These are phyloP conservation scores for Stipa capillata DNA, from an alignment of 176 grass and related monocot genomes.

Conservation along the genomic window DNA sequence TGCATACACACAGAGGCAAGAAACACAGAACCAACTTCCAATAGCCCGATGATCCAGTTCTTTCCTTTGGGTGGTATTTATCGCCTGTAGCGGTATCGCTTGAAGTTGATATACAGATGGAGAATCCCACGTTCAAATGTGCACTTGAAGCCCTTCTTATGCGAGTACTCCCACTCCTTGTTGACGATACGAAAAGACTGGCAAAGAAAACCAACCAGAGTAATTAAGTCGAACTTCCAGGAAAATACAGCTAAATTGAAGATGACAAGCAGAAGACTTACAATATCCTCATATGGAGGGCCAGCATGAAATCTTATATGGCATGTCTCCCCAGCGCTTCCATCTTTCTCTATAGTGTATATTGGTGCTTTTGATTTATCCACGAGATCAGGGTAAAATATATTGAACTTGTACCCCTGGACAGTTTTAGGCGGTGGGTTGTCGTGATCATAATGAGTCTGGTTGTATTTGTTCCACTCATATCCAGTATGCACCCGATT, in stretches of 20 bases:
- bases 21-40: not conserved
- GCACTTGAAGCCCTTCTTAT: constrained; percentile 98
- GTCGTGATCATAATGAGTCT: constrained; percentile 95
- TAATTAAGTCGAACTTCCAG: not conserved
- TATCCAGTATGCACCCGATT: constrained; percentile 97
- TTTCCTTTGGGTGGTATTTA: not conserved
- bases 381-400: constrained; percentile 98
- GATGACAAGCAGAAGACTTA: constrained; percentile 24
- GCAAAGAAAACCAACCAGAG: not conserved
- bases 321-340: constrained; percentile 79
- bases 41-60: not conserved
- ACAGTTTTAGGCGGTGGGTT: constrained; percentile 94
- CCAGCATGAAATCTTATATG: constrained; percentile 87
- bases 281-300: constrained; percentile 96
- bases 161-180: constrained; percentile 99
- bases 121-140: constrained; percentile 97
- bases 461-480: constrained; percentile 99
- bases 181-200: constrained; percentile 92
- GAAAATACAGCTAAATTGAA: constrained; percentile 2
- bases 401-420: constrained; percentile 96
- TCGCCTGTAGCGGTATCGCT: constrained; percentile 79
- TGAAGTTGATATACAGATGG: constrained; percentile 97
- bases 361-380: constrained; percentile 84
- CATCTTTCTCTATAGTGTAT: constrained; percentile 90
- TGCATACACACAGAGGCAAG: not conserved